phyloP scores from a whole-genome alignment of 306 rosid genomes.

The Casuarina glauca region DNA sequence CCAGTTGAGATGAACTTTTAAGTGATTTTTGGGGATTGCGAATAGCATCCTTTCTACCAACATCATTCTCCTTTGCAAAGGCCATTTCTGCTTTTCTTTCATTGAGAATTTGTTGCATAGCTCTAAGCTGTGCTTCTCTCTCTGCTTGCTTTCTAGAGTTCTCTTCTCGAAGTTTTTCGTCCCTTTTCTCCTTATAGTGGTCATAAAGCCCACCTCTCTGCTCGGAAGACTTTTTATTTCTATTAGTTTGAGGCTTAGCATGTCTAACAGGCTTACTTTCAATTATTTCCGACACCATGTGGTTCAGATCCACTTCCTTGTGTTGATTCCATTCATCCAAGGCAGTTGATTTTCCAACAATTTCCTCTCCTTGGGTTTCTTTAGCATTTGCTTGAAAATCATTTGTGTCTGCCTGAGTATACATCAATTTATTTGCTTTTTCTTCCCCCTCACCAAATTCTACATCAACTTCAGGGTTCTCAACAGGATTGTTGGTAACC shows the following conservation, averaged over 20 bases:
- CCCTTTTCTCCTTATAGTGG: conserved; percentile 82
- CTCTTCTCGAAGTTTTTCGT: conserved; percentile 70
- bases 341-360: conserved; percentile 42
- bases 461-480: conserved; percentile 37
- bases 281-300: conserved; percentile 79
- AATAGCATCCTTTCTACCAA: conserved; percentile 40
- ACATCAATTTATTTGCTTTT: conserved; percentile 38
- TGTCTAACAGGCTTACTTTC: conserved; percentile 58
- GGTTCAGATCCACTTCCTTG: conserved; percentile 83
- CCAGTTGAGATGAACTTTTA: conserved; percentile 50
- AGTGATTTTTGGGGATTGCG: conserved; percentile 56
- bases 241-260: conserved; percentile 63
- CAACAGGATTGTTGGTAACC: conserved; percentile 40
- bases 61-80: conserved; percentile 47
- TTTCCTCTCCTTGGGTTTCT: conserved; percentile 41
- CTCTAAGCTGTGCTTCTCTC: conserved; percentile 66
- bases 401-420: conserved; percentile 41
- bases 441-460: conserved; percentile 48
- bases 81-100: conserved; percentile 74
- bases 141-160: conserved; percentile 57
- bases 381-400: conserved; percentile 34
- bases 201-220: conserved; percentile 78
- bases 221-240: conserved; percentile 55
- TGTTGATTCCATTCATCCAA: conserved; percentile 74
- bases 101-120: conserved; percentile 63